Conservation (phyloP, 345 rosid genomes). For the Dipteronia dyeriana region DNA sequence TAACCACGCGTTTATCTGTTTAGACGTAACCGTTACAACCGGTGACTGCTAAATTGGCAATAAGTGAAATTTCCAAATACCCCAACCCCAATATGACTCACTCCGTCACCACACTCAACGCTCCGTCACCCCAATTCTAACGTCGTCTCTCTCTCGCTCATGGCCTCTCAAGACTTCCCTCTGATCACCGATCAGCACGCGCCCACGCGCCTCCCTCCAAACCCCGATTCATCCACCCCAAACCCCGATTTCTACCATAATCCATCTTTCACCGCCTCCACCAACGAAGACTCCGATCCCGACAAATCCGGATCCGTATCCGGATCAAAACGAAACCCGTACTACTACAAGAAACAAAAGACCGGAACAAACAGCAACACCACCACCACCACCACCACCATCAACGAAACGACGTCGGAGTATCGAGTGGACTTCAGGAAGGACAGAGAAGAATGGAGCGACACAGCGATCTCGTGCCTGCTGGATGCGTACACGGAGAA, state of each 20-base stretch:
- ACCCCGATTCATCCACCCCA: not conserved
- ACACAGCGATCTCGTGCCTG: slow-evolving; percentile 45
- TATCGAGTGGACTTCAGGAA: slow-evolving; percentile 47
- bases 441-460: slow-evolving; percentile 60
- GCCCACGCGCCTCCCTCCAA: slow-evolving; percentile 21
- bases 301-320: slow-evolving; percentile 17
- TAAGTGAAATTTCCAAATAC: not conserved
- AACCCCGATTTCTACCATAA: not conserved
- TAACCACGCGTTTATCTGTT: slow-evolving; percentile 14
- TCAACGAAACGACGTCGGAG: slow-evolving; percentile 29
- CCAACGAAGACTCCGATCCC: slow-evolving; percentile 17
- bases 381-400: not conserved
- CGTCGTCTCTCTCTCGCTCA: slow-evolving; percentile 22
- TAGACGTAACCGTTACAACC: slow-evolving; percentile 28
- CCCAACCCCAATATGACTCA: not conserved
- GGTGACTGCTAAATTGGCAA: slow-evolving; percentile 15
- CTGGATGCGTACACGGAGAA: slow-evolving; percentile 51
- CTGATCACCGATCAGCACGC: slow-evolving; percentile 17
- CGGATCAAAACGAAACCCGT: slow-evolving; percentile 17
- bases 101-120: slow-evolving; percentile 24
- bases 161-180: slow-evolving; percentile 27
- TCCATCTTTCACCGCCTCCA: not conserved
- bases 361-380: not conserved
- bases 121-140: slow-evolving; percentile 30
- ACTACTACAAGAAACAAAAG: slow-evolving; percentile 15